Base-by-base conservation (phyloP, 495 filamentous ascomycete species). In the Penicillium alfredii region DNA sequence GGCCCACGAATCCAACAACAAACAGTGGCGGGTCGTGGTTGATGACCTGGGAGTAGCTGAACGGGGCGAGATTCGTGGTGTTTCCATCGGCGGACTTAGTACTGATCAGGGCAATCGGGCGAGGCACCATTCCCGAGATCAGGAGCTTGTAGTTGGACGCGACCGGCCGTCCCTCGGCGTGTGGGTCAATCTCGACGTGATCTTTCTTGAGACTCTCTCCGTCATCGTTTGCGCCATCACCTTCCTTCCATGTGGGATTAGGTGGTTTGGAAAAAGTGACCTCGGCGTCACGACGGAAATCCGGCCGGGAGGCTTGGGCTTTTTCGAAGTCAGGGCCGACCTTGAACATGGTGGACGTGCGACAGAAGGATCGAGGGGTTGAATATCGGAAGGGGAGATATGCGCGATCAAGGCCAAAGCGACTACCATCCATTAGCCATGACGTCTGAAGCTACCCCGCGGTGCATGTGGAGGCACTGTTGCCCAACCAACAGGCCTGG, bases 1-100 rank as follows among this genome's bases (percentile, higher is more conserved):
- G 50, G 0, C 58, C 58, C 2, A 44, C 69, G 51, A 87, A 83
- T 5, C 92, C 87, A 11, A 96, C 63, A n/a, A 72, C 70, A 63
- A 97, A 93, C 17, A 94, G 67, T 1, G 92, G 92, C 2, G 92
- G 90, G 56, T 96, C 90, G 54, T 93, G 86, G 51, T 80, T 80
- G 46, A 95, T 73, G 7, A 96, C 54, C 40, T 86, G 76, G 43
- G 86, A 82, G 66, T 92, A 95, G 44, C 74, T 81, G 67, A 89
- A 94, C 0, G 88, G 89, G 1, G 90, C 84, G 4, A 97, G 72
- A 60, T 97, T 97, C 3, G 69, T 71, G 43, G 69, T 50, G 58
- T 57, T 60, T 38, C 76, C 79, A 52, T 81, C 77, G 38, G 68
- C 66, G 7, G 67, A 73, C 19, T 64, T 58, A n/a, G 78, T 83